Conservation (phyloP, 306 rosid genomes). For the Cicer cuneatum region DNA sequence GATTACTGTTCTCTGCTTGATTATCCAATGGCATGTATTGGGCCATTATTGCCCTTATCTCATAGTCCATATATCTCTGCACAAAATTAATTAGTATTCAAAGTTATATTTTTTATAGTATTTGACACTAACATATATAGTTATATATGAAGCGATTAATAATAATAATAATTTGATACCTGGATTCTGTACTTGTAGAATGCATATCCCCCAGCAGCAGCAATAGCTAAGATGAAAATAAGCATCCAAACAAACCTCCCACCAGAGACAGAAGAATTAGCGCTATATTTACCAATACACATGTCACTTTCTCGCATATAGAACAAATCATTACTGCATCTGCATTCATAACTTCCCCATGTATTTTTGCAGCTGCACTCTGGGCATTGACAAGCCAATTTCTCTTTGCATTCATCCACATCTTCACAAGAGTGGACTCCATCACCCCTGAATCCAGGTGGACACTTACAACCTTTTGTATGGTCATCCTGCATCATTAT, state of each 20-base stretch:
- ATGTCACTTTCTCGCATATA: conserved; percentile 78
- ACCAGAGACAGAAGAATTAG: conserved; percentile 43
- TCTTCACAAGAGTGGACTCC: conserved; percentile 83
- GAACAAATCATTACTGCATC: conserved; percentile 62
- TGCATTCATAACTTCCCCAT: conserved; percentile 95
- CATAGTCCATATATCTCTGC: conserved; percentile 95
- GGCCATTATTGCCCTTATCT: conserved; percentile 95
- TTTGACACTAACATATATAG: too few species aligned
- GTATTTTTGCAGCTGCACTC: conserved; percentile 85
- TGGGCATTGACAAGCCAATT: conserved; percentile 79
- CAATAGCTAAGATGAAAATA: conserved; percentile 66
- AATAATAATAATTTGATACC: conserved; percentile 50
- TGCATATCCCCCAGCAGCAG: conserved; percentile 73
- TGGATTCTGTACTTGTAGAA: conserved; percentile 96
- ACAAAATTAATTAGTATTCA: neutral
- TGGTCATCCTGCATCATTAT: conserved; percentile 61
- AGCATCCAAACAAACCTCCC: conserved; percentile 71
- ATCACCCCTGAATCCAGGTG: conserved; percentile 87
- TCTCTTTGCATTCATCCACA: conserved; percentile 86
- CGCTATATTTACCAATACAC: conserved; percentile 64
- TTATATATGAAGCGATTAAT: too few species aligned
- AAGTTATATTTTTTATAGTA: too few species aligned
- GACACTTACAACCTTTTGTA: conserved; percentile 86
- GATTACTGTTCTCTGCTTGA: conserved; percentile 65
- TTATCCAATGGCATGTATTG: conserved; percentile 99